Conservation (phyloP, 2,329 filamentous ascomycete genomes). For the Epicoccum sorghinum region DNA sequence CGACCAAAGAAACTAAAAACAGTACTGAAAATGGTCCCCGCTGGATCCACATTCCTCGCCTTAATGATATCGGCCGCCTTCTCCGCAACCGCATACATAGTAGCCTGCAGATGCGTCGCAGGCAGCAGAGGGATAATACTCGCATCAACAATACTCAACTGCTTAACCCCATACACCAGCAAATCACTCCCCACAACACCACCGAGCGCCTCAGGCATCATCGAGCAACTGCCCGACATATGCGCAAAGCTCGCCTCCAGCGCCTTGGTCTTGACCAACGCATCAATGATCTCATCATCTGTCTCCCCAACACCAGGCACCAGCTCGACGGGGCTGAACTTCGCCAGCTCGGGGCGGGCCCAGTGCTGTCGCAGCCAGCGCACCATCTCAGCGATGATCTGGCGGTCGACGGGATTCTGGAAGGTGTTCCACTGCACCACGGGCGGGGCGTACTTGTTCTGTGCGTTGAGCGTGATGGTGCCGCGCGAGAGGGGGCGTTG, state of each 20-base stretch:
- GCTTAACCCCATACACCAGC: slow-evolving; percentile 32
- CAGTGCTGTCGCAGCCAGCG: slow-evolving; percentile 46
- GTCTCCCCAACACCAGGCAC: slow-evolving; percentile 30
- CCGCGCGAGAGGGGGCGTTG: slow-evolving; percentile 43
- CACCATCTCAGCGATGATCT: slow-evolving; percentile 44
- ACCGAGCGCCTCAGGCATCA: slow-evolving; percentile 37
- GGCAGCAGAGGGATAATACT: slow-evolving; percentile 41
- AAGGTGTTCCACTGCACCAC: slow-evolving; percentile 44
- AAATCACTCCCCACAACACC: slow-evolving; percentile 35
- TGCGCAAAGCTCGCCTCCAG: slow-evolving; percentile 34
- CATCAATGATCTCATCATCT: slow-evolving; percentile 35
- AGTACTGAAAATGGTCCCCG: too few species aligned
- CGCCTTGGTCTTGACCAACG: slow-evolving; percentile 16
- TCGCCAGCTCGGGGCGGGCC: slow-evolving; percentile 36
- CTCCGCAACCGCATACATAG: slow-evolving; percentile 42
- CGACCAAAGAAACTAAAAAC: background rate
- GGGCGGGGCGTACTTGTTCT: slow-evolving; percentile 39
- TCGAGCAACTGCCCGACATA: slow-evolving; percentile 33
- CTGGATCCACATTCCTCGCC: background rate
- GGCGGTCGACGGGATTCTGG: slow-evolving; percentile 45
- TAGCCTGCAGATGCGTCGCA: slow-evolving; percentile 35
- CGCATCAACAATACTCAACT: slow-evolving; percentile 40
- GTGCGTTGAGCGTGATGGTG: slow-evolving; percentile 45
- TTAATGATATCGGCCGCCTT: slow-evolving; percentile 44
- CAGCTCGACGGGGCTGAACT: slow-evolving; percentile 41